Conservation (phyloP, 177 flowering plant genomes). For the Vitis hybrid region DNA sequence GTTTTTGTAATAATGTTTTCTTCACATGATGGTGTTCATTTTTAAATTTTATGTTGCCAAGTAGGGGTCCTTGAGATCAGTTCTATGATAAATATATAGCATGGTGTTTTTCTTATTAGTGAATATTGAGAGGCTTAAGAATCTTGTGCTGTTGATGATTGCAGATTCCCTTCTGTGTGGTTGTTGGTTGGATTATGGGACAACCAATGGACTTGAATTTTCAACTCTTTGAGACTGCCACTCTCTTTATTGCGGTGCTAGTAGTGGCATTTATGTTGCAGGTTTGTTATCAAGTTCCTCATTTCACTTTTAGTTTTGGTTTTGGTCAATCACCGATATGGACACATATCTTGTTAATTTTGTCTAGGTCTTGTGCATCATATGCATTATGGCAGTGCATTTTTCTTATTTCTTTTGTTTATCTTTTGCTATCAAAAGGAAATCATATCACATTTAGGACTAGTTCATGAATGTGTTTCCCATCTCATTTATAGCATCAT, state of each 20-base stretch:
- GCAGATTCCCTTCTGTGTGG: constrained; percentile 79
- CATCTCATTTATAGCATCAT: too few relatives aligned
- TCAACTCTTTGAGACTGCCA: constrained; percentile 72
- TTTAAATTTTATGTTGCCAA: too few relatives aligned
- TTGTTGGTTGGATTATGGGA: constrained; percentile 70
- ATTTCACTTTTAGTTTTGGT: not conserved
- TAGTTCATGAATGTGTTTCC: too few relatives aligned
- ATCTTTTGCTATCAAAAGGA: too few relatives aligned
- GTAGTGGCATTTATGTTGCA: constrained; percentile 78
- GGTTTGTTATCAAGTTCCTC: constrained; percentile 29
- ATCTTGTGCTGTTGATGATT: constrained; percentile 18
- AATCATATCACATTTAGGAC: too few relatives aligned
- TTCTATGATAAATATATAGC: too few relatives aligned
- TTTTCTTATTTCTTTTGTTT: too few relatives aligned
- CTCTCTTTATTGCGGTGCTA: constrained; percentile 64
- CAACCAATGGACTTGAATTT: constrained; percentile 68
- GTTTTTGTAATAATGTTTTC: not conserved
- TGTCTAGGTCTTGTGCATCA: too few relatives aligned
- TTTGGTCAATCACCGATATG: not conserved
- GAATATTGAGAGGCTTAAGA: not conserved
- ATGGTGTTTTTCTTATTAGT: too few relatives aligned
- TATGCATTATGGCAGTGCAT: too few relatives aligned
- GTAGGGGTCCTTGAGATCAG: too few relatives aligned
- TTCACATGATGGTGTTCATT: not conserved
- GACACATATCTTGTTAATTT: too few relatives aligned